Evolutionary conservation across 1,284 basidiomycete genomes (phyloP), one percentile per base, ranked within the genome.

Genomic region (Rhodotorula sp.): DNA sequence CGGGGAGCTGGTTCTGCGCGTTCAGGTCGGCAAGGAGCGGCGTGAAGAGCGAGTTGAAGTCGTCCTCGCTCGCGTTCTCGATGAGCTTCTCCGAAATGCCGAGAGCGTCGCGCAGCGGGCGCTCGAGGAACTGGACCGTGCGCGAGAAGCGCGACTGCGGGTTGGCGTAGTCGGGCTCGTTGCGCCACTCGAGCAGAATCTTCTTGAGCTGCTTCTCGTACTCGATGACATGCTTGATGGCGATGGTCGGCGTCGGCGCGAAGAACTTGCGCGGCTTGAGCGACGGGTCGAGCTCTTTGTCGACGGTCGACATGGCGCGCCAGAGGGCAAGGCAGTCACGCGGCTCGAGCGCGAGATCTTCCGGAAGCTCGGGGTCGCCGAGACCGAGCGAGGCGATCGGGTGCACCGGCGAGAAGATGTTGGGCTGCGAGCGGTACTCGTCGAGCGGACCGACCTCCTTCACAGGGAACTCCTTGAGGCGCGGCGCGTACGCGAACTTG

Each of bases 341-440:
- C 0, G 88, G 83, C 75, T 90, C 88, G 42, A 90, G 79, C 0
- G 88, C 82, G 48, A 90, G 83, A 78, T 90, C 89, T 0, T 84
- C 79, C 12, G 88, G 89, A 34, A 90, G 80, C 14, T 82, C 78
- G 34, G 82, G 80, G 23, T 83, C 81, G 23, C 87, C 85, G 66
- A 87, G 85, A 0, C 84, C 82, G 17, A 89, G 81, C 64, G 86
- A 79, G 0, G 86, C 82, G 49, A 89, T 83, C 0, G 89, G 88
- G 77, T 90, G 89, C 4, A 90, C 80, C 73, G 86, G 87, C 21
- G 83, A 57, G 58, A 76, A 73, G 68, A 71, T 67, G n/a, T 55
- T 50, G 23, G 73, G 70, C 19, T 55, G 56, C 25, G 72, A 53
- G 42, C 66, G 68, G 66, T 73, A 73, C 52, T 76, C 74, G 67